Conservation (phyloP, 805 yeast genomes). For the Candida maltosa region DNA sequence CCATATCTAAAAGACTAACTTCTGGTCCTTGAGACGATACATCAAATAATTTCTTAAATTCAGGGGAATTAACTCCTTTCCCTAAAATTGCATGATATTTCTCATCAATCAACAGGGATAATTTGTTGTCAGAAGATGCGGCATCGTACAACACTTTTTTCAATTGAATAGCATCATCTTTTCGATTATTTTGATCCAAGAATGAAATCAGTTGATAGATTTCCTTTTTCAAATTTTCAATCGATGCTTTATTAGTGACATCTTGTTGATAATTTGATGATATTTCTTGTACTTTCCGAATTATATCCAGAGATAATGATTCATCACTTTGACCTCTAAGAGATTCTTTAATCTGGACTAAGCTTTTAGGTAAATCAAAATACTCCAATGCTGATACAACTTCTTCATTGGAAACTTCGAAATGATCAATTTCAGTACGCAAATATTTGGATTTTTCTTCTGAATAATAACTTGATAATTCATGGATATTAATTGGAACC, state of each 20-base stretch:
- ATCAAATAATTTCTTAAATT: conserved; percentile 32
- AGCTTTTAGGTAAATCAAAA: conserved; percentile 67
- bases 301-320: conserved; percentile 3
- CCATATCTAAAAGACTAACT: conserved; percentile 65
- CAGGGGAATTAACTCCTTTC: conserved; percentile 41
- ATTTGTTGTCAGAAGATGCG: conserved; percentile 52
- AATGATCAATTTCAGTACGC: conserved; percentile 69
- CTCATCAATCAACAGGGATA: conserved; percentile 44
- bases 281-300: conserved; percentile 18
- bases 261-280: conserved; percentile 28
- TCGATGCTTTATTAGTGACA: conserved; percentile 25
- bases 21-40: conserved; percentile 17
- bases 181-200: conserved; percentile 31
- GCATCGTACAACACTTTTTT: conserved; percentile 64
- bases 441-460: conserved; percentile 81
- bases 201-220: conserved; percentile 33
- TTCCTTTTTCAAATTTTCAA: conserved; percentile 29
- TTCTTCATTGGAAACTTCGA: conserved; percentile 78
- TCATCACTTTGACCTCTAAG: conserved; percentile 16
- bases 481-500: conserved; percentile 84
- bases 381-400: conserved; percentile 76
- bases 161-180: conserved; percentile 54
- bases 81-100: conserved; percentile 24
- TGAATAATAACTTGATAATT: conserved; percentile 80
- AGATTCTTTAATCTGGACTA: conserved; percentile 49